phyloP scores from a whole-genome alignment of 495 filamentous ascomycete species.

The Melanomma pulvis-pyrius region DNA sequence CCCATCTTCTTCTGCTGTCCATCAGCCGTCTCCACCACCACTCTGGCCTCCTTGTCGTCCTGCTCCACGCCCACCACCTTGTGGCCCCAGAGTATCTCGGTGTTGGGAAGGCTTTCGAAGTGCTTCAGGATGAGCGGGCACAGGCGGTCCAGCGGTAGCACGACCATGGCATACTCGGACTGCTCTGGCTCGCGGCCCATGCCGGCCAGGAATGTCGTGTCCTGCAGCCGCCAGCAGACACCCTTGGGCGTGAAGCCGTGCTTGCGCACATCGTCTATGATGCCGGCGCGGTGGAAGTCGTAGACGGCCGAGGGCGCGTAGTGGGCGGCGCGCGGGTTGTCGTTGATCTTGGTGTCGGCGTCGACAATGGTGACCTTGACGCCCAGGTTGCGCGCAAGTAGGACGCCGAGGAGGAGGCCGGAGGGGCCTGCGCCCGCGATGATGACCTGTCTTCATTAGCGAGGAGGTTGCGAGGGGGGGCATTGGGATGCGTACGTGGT shows the following conservation, averaged over 20 bases:
- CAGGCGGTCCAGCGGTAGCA: constrained; percentile 53
- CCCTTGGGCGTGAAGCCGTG: constrained; percentile 54
- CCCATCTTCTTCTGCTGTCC: constrained; percentile 53
- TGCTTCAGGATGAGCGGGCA: constrained; percentile 54
- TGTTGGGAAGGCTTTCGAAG: constrained; percentile 49
- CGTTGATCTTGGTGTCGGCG: constrained; percentile 52
- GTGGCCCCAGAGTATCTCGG: constrained; percentile 50
- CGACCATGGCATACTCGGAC: constrained; percentile 47
- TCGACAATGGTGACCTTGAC: constrained; percentile 59
- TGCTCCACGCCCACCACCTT: constrained; percentile 34
- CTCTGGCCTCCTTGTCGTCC: constrained; percentile 34
- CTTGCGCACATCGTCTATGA: constrained; percentile 56
- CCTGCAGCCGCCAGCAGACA: constrained; percentile 56
- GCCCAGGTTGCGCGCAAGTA: constrained; percentile 55
- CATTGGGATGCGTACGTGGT: constrained; percentile 17
- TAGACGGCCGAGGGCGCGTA: constrained; percentile 56
- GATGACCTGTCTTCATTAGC: constrained; percentile 22
- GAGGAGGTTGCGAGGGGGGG: neutral
- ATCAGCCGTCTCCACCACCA: constrained; percentile 18
- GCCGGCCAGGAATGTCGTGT: constrained; percentile 48
- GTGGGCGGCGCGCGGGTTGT: constrained; percentile 60
- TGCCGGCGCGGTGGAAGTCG: constrained; percentile 58
- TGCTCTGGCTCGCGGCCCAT: constrained; percentile 46
- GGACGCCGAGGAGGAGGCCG: constrained; percentile 55
- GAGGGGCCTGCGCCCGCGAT: constrained; percentile 36